Base-by-base conservation (phyloP, 2,329 filamentous ascomycete genomes). In the Clonostachys rhizophaga region DNA sequence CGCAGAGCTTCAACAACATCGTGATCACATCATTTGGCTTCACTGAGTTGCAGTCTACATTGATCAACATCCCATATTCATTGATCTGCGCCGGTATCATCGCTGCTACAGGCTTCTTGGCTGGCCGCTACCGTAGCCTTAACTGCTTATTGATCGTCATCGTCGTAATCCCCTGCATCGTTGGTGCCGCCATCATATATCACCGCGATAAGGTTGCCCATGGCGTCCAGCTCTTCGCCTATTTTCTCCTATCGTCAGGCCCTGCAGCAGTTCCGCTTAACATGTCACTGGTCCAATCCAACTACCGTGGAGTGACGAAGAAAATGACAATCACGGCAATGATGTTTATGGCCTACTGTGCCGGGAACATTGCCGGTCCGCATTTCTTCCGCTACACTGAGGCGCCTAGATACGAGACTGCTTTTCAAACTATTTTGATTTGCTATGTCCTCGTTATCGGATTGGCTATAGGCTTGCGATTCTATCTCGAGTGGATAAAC, bases 61-160 rank as follows among this genome's bases (percentile, higher is more conserved):
- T 81, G 34, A 71, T 84, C 58, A 79, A 79, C 53, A 79, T 83
- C 46, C 79, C 79, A 3, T 79, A 81, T 51, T 81, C 77, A 1
- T 51, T 80, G 13, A 67, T 83, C 42, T 67, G 73, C 2, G 69
- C 75, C 2, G 58, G 58, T 7, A 59, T 70, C 34, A 80, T 81
- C 49, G 60, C 71, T 3, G 70, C 70, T 3, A 71, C 69, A 0
- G 76, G 77, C 12, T 78, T 69, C 60, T 58, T 78, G 2, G 73
- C 78, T 0, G 75, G 78, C 6, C 69, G 68, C 12, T 79, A 70
- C 54, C 72, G 74, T 40, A 75, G 71, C 0, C 53, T 71, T 42
- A 75, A 78, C 57, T 79, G 76, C 50, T 52, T 79, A 14, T 64
- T 83, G 11, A 70, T 83, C 46, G 61, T 72, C 6, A 59, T 64